A percentile compares a stretch with the other conserved stretches of the same genome.
phyloP scores from a whole-genome alignment of 2,329 filamentous ascomycete species.

The Sclerotinia subarctica region DNA sequence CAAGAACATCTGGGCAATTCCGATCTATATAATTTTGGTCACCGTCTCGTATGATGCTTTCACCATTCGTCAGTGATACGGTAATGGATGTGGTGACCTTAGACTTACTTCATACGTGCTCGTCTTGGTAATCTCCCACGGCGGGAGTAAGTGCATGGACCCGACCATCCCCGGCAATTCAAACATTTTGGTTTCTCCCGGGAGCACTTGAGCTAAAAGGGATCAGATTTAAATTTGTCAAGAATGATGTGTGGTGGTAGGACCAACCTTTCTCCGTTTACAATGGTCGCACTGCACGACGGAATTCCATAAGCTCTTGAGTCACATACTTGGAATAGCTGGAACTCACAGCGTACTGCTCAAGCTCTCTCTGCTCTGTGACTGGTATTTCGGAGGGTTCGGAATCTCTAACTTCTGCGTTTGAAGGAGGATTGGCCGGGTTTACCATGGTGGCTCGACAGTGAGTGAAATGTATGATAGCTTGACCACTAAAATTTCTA shows the following conservation, averaged over 20 bases:
- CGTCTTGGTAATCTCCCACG: constrained; percentile 21
- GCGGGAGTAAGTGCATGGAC: constrained; percentile 24
- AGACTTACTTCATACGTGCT: constrained; percentile 18
- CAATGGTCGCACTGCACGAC: not conserved
- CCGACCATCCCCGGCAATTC: constrained; percentile 20
- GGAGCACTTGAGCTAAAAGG: constrained; percentile 19
- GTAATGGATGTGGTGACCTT: not conserved
- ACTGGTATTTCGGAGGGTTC: not conserved
- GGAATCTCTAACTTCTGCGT: not conserved
- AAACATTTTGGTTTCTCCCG: constrained; percentile 23
- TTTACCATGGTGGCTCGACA: not conserved
- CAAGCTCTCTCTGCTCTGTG: not conserved
- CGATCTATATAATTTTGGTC: not conserved
- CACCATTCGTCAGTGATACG: not conserved
- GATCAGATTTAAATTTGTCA: not conserved
- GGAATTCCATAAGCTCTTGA: not conserved
- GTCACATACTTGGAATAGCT: not conserved
- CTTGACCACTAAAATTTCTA: not conserved
- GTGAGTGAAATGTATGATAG: not conserved
- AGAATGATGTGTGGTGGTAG: not conserved
- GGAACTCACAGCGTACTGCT: not conserved
- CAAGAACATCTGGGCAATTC: not conserved
- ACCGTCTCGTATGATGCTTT: constrained; percentile 3
- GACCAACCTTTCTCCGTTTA: constrained; percentile 3
- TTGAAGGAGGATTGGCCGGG: not conserved